A percentile compares a stretch with the other conserved stretches of the same genome.
Evolutionary conservation across 108 stramenopile genomes (phyloP).

Genomic region (Nannochloropsis salina): DNA sequence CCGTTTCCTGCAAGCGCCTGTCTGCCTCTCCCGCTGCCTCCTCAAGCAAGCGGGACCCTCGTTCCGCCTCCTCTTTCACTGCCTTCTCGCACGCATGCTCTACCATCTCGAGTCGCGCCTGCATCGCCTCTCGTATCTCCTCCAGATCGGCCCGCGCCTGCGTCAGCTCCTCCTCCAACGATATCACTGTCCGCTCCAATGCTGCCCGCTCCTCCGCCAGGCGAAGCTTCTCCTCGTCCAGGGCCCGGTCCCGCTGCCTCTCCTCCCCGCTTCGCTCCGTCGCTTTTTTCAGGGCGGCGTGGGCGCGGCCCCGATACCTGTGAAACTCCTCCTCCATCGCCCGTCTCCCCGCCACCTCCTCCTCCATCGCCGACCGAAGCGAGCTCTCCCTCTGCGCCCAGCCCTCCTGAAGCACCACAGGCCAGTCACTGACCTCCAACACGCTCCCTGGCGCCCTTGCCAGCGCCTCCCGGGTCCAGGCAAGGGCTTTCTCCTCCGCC

Average conservation of each 20-base stretch:
- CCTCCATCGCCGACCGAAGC: not conserved
- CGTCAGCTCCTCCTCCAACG: not conserved
- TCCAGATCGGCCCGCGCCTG: not conserved
- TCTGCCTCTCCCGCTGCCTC: not conserved
- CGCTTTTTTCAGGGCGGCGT: not conserved
- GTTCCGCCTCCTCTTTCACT: not conserved
- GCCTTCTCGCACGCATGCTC: not conserved
- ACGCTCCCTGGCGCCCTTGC: not conserved
- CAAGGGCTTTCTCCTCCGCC: not conserved
- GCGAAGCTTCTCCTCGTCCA: not conserved
- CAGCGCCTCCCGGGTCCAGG: not conserved
- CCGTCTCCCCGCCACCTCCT: not conserved
- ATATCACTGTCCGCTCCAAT: not conserved
- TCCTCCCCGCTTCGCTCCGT: slow-evolving; percentile 19
- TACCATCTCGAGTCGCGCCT: not conserved
- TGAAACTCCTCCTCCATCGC: not conserved
- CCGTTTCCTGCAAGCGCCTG: not conserved
- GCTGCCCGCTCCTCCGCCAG: not conserved
- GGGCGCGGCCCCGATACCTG: not conserved
- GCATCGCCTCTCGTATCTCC: not conserved
- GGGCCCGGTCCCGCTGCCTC: not conserved
- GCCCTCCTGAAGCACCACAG: not conserved
- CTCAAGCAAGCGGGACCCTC: not conserved
- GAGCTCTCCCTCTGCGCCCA: not conserved
- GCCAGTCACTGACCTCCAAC: not conserved